These are phyloP conservation scores for Trichoderma asperelloides DNA, from an alignment of 495 filamentous ascomycete genomes.

Conservation along the genomic window DNA sequence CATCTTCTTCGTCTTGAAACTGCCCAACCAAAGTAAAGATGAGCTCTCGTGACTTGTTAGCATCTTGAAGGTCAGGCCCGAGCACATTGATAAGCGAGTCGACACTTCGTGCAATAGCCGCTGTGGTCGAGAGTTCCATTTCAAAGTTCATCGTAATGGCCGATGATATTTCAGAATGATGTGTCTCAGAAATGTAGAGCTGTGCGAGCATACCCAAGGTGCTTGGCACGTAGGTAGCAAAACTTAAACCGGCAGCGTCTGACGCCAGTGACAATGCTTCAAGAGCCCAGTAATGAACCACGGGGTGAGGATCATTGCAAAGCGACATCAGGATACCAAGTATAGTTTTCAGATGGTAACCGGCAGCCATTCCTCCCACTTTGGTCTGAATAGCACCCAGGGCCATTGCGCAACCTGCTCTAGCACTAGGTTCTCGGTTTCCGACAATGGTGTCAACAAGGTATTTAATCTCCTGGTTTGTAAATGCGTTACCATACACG, in stretches of 20 bases:
- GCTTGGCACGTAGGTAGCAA: conserved; percentile 79
- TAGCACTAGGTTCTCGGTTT: conserved; percentile 84
- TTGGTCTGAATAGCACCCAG: conserved; percentile 90
- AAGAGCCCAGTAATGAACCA: conserved; percentile 90
- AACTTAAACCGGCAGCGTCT: conserved; percentile 87
- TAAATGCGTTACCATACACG: conserved; percentile 79
- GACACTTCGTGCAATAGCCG: conserved; percentile 78
- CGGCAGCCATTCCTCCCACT: conserved; percentile 95
- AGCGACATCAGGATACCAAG: conserved; percentile 91
- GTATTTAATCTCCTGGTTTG: conserved; percentile 78
- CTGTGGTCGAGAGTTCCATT: conserved; percentile 67
- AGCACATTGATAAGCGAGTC: conserved; percentile 94
- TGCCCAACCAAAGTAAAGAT: conserved; percentile 80
- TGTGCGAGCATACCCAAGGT: conserved; percentile 89
- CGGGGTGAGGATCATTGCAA: conserved; percentile 90
- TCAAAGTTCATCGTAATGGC: conserved; percentile 82
- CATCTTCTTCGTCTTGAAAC: conserved; percentile 70
- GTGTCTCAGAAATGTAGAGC: conserved; percentile 81
- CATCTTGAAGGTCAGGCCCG: conserved; percentile 89
- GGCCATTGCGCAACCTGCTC: conserved; percentile 89
- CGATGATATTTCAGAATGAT: conserved; percentile 73
- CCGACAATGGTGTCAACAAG: conserved; percentile 89
- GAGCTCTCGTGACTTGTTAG: conserved; percentile 80
- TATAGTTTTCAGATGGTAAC: conserved; percentile 94
- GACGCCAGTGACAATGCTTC: conserved; percentile 81